phyloP scores from a whole-genome alignment of 2,329 filamentous ascomycete genomes.

The Didymella lethalis region DNA sequence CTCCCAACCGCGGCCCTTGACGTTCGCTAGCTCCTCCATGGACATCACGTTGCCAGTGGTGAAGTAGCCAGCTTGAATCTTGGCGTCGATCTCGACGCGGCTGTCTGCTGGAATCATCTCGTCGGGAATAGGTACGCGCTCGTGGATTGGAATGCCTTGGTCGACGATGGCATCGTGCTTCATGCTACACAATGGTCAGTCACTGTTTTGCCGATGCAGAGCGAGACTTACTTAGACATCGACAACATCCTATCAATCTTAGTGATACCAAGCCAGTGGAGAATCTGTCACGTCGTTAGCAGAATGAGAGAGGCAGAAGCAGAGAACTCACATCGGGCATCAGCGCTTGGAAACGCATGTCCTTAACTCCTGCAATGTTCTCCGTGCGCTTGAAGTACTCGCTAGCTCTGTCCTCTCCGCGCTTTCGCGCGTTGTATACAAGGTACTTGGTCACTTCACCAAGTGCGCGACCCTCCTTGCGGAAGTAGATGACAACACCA shows the following conservation, averaged over 20 bases:
- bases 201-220: neutral
- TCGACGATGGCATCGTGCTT: constrained; percentile 89
- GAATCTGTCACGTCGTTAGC: constrained; percentile 59
- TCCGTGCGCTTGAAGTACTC: constrained; percentile 98
- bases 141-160: constrained; percentile 85
- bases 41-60: constrained; percentile 91
- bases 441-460: constrained; percentile 92
- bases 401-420: constrained; percentile 78
- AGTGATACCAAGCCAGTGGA: constrained; percentile 97
- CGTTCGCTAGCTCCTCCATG: constrained; percentile 81
- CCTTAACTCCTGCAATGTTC: constrained; percentile 94
- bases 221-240: constrained; percentile 82
- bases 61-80: constrained; percentile 90
- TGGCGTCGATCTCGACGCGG: constrained; percentile 97
- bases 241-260: constrained; percentile 99
- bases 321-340: constrained; percentile 76
- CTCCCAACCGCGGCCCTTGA: constrained; percentile 92
- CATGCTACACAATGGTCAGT: constrained; percentile 65
- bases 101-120: constrained; percentile 94
- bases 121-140: constrained; percentile 90
- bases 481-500: constrained; percentile 97
- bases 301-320: no score
- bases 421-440: constrained; percentile 82
- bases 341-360: constrained; percentile 96
- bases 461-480: constrained; percentile 92